These are phyloP conservation scores for Carallia brachiata DNA, from an alignment of 345 rosid genomes.

Conservation along the genomic window DNA sequence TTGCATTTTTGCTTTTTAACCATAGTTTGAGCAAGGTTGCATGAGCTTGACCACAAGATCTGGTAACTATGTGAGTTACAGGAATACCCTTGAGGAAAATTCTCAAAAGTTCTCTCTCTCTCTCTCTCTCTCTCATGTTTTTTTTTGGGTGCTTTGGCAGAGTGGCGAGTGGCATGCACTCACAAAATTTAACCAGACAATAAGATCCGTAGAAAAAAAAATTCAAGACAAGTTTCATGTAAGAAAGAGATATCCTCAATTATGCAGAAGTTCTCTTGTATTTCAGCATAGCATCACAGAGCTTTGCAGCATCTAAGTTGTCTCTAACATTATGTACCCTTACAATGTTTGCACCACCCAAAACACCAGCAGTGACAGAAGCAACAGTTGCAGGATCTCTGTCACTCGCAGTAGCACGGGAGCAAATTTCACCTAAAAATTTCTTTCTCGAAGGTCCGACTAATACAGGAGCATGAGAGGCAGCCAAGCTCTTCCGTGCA, in stretches of 20 bases:
- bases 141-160: too few relatives aligned
- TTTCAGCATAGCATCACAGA: slow-evolving; percentile 73
- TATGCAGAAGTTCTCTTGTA: slow-evolving; percentile 8
- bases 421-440: slow-evolving; percentile 79
- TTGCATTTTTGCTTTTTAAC: too few relatives aligned
- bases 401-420: slow-evolving; percentile 52
- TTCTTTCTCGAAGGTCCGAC: slow-evolving; percentile 86
- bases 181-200: too few relatives aligned
- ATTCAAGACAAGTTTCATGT: too few relatives aligned
- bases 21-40: too few relatives aligned
- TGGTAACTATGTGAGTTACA: too few relatives aligned
- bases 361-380: slow-evolving; percentile 56
- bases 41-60: too few relatives aligned
- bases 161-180: too few relatives aligned
- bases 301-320: slow-evolving; percentile 68
- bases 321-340: slow-evolving; percentile 83
- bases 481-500: slow-evolving; percentile 60
- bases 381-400: slow-evolving; percentile 91
- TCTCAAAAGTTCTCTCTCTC: too few relatives aligned
- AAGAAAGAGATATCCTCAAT: background rate
- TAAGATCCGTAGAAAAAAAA: too few relatives aligned
- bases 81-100: too few relatives aligned
- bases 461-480: slow-evolving; percentile 69
- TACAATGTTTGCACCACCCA: slow-evolving; percentile 83
- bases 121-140: too few relatives aligned